Conservation (phyloP, 495 filamentous ascomycete species). For the Penicillium bialowiezense region DNA sequence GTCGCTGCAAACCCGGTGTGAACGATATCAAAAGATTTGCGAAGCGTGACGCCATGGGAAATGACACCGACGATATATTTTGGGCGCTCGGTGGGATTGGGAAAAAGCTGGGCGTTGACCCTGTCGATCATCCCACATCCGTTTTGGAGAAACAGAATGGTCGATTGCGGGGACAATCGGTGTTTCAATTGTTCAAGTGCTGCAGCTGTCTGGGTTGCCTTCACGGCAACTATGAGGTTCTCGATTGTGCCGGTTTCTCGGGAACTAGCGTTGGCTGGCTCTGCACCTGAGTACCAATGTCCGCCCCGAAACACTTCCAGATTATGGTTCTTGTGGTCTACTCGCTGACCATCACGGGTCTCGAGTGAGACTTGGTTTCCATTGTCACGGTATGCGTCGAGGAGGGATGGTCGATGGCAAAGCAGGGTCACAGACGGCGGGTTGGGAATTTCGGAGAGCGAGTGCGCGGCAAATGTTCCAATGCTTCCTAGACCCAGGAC, state of each 20-base stretch:
- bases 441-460: conserved; percentile 38
- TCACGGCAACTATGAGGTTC: conserved; percentile 65
- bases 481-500: conserved; percentile 48
- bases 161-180: conserved; percentile 58
- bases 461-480: conserved; percentile 49
- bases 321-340: conserved; percentile 1
- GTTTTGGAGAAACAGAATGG: conserved; percentile 69
- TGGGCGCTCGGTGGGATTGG: conserved; percentile 53
- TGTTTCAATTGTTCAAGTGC: conserved; percentile 52
- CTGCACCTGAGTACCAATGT: conserved; percentile 1
- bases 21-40: conserved; percentile 50
- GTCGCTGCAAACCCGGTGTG: conserved; percentile 58
- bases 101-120: conserved; percentile 59
- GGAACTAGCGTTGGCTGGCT: conserved; percentile 15
- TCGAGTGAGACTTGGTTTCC: conserved; percentile 4
- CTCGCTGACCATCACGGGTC: not conserved
- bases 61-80: conserved; percentile 66
- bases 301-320: conserved; percentile 5
- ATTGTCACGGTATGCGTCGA: conserved; percentile 9
- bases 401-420: conserved; percentile 27
- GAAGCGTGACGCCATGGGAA: conserved; percentile 54
- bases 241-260: conserved; percentile 36
- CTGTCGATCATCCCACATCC: conserved; percentile 69
- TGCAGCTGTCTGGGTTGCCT: conserved; percentile 48
- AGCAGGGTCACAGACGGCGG: conserved; percentile 48